Base-by-base conservation (phyloP, 106 monocot species). In the Vanilla planifolia region DNA sequence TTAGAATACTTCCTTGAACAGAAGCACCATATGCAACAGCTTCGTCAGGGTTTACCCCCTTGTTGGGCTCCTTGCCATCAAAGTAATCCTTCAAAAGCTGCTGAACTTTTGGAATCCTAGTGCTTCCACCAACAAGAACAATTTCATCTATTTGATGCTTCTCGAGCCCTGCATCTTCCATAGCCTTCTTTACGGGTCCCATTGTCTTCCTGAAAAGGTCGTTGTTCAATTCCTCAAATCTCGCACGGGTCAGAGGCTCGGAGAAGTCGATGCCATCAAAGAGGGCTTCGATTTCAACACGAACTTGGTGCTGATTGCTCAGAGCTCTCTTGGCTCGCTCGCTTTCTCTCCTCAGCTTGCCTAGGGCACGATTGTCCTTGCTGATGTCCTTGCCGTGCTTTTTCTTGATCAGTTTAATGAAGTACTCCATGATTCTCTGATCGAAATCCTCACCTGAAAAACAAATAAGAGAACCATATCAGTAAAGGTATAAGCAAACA, bases 251-350 rank as follows among this genome's bases (percentile, higher is more conserved):
- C 20, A 74, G 27, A 22, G 67, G 74, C 62, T 55, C 74, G 4
- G 67, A 74, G 34, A 74, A 67, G 25, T 74, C 74, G 2, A 67
- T 2, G 15, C 74, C 74, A 3, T 74, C 74, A 16, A 19, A 67
- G 14, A 74, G 60, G 8, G 74, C 66, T 17, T 74, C 74, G 7
- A 74, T 74, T 46, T 67, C 74, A 25, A 74, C 62, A 1, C 67
- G 67, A 39, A 74, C 74, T 23, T 74, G 67, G 28, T 74, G 74
- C 52, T 74, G 74, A 29, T 64, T 69, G 47, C 69, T 69, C 63
- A 75, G 26, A 5, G 75, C 69, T 50, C 76, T 69, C 77, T 77
- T 77, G 19, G 77, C 71, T 14, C 70, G 71, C 30, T 77, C 77
- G 26, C 32, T 15, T 39, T 77, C 77, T 59, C 77, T 71, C 25